phyloP scores from a whole-genome alignment of 2,329 filamentous ascomycete genomes.

The Aspergillus texensis region DNA sequence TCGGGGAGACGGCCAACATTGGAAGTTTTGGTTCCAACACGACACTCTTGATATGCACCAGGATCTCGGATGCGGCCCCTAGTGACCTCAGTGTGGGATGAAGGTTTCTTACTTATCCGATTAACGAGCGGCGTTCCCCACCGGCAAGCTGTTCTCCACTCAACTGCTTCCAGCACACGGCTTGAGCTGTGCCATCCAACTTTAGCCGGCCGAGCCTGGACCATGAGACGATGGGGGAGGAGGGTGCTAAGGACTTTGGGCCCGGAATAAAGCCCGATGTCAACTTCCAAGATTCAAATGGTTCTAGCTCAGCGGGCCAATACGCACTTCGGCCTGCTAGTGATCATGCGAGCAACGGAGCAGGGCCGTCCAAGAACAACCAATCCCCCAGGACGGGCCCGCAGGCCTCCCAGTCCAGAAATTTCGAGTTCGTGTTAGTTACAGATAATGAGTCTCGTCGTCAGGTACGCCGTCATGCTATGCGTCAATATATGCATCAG shows the following conservation, averaged over 20 bases:
- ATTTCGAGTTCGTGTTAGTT: conserved; percentile 37
- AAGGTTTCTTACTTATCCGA: conserved; percentile 14
- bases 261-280: conserved; percentile 10
- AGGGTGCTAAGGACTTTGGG: conserved; percentile 20
- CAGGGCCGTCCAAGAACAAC: conserved; percentile 11
- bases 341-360: conserved; percentile 11
- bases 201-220: conserved; percentile 14
- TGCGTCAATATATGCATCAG: conserved; percentile 39
- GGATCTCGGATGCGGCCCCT: conserved; percentile 1
- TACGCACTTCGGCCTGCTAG: conserved; percentile 11
- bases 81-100: conserved; percentile 10
- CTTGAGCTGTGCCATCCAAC: conserved; percentile 15
- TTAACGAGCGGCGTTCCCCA: conserved; percentile 15
- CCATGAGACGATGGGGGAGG: conserved; percentile 36
- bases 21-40: conserved; percentile 18
- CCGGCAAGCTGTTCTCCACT: conserved; percentile 19
- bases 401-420: conserved; percentile 24
- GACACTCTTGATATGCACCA: conserved; percentile 12
- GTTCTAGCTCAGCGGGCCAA: conserved; percentile 2
- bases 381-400: conserved; percentile 9
- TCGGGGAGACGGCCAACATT: conserved; percentile 26
- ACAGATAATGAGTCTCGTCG: conserved; percentile 35
- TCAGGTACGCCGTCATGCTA: conserved; percentile 40
- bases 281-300: conserved; percentile 10
- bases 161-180: conserved; percentile 6